Percentiles rank a stretch among this genome's conserved stretches.
phyloP scores from a whole-genome alignment of 2,329 filamentous ascomycete genomes.

The Phaeosphaeriaceae sp. region DNA sequence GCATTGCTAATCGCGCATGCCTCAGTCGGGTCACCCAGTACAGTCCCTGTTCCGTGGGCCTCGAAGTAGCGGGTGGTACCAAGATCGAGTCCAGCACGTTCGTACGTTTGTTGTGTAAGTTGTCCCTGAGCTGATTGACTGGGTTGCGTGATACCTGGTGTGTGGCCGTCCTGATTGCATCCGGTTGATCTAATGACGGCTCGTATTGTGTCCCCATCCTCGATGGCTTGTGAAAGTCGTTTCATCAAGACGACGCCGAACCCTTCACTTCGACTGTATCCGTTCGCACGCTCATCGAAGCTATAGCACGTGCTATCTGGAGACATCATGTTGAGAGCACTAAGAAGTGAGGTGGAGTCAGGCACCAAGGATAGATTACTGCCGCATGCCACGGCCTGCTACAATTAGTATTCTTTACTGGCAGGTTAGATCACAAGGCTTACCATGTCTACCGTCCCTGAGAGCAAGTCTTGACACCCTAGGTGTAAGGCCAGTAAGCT shows the following conservation, averaged over 20 bases:
- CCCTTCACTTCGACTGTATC: slow-evolving; percentile 70
- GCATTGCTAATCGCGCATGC: slow-evolving; percentile 17
- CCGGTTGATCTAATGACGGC: slow-evolving; percentile 37
- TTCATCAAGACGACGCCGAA: slow-evolving; percentile 45
- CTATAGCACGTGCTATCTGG: slow-evolving; percentile 38
- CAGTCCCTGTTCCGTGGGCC: slow-evolving; percentile 59
- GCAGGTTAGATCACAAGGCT: background rate
- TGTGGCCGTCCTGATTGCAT: slow-evolving; percentile 26
- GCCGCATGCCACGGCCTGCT: slow-evolving; percentile 19
- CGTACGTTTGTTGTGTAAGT: slow-evolving; percentile 42
- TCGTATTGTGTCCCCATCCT: slow-evolving; percentile 35
- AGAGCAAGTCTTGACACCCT: slow-evolving; percentile 17
- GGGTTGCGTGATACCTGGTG: slow-evolving; percentile 30
- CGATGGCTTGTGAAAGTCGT: slow-evolving; percentile 15
- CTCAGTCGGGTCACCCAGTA: slow-evolving; percentile 47
- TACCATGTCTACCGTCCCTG: slow-evolving; percentile 16
- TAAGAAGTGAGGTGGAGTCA: slow-evolving; percentile 15
- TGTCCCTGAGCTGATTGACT: slow-evolving; percentile 54
- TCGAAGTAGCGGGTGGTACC: slow-evolving; percentile 32
- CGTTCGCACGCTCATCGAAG: slow-evolving; percentile 62
- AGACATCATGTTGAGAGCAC: slow-evolving; percentile 29
- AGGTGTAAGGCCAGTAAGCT: slow-evolving; percentile 30
- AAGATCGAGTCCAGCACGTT: slow-evolving; percentile 42
- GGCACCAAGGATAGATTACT: slow-evolving; percentile 19
- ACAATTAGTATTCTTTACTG: background rate